Percentiles rank a stretch among this genome's conserved stretches.
Conservation (phyloP, 2,329 filamentous ascomycete genomes). For the Xylaria sp. region DNA sequence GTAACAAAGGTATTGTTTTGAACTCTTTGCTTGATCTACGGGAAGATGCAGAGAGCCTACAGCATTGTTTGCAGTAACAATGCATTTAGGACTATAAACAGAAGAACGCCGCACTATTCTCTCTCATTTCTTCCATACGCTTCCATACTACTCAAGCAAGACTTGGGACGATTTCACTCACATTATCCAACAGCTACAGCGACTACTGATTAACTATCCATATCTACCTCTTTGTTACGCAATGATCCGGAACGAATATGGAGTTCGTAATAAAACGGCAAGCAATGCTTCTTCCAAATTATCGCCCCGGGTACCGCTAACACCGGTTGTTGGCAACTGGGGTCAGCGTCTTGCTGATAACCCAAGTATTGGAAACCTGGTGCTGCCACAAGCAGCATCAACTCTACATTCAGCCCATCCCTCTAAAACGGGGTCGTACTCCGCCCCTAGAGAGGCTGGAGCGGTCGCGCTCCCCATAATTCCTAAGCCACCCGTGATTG, state of each 20-base stretch:
- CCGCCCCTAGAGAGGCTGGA: background rate
- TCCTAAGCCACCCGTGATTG: slow-evolving; percentile 16
- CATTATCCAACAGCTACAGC: background rate
- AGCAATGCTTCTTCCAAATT: background rate
- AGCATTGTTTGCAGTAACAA: background rate
- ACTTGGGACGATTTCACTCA: background rate
- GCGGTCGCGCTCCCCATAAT: background rate
- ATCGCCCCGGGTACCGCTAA: background rate
- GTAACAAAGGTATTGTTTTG: slow-evolving; percentile 2
- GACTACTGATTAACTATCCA: background rate
- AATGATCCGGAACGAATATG: background rate
- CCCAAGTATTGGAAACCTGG: background rate
- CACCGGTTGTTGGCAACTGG: slow-evolving; percentile 5
- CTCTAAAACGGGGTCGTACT: background rate
- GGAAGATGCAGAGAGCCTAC: background rate
- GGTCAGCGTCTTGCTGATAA: slow-evolving; percentile 9
- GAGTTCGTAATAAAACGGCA: background rate
- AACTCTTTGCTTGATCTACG: background rate
- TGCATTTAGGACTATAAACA: background rate
- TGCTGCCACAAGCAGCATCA: background rate
- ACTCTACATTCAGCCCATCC: background rate
- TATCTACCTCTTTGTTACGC: background rate
- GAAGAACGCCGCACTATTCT: too few species aligned
- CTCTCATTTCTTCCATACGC: background rate
- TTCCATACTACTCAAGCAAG: background rate